Base-by-base conservation (phyloP, 805 yeast genomes). In the Priceomyces castillae region DNA sequence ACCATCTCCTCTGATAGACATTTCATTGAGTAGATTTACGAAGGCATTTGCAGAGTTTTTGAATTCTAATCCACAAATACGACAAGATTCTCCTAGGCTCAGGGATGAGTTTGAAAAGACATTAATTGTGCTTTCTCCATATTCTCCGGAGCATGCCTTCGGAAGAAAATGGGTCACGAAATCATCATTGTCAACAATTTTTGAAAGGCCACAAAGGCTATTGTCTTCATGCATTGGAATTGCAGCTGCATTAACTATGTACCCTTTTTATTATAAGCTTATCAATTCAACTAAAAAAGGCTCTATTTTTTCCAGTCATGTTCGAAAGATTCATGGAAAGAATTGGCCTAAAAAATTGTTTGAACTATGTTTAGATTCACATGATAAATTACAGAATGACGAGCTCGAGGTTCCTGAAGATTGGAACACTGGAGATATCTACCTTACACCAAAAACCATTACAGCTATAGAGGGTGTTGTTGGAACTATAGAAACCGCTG, bases 401-500 rank as follows among this genome's bases (percentile, higher is more conserved):
- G 69, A 79, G 53, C 53, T 86, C 2, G 96, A 87, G 61, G 89
- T 86, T 1, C 95, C 95, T 0, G 83, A 77, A 4, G 77, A 76
- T 30, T 87, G 95, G 95, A 85, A 86, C 46, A 75, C 85, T 2
- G 94, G 94, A 11, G 96, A 87, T 56, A 85, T 88, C 25, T 87
- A 87, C 57, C 58, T 87, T 41, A 77, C 82, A 2, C 79, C 82
- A 59, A 76, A 73, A 16, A 83, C 95, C 0, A 59, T 84, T 3
- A 75, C 74, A 20, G 95, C 95, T 0, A 62, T 87, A 6, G 83
- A 82, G 49, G 95, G 95, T 3, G 88, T 82, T 1, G 68, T 87
- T 17, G 92, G 90, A 1, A 82, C 94, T 0, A 68, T 87, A 3
- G 94, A 87, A 58, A 68, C 77, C 0, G 90, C 85, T 1, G 71